Base-by-base conservation (phyloP, 2,329 filamentous ascomycete genomes). In the Neopestalotiopsis sp. region DNA sequence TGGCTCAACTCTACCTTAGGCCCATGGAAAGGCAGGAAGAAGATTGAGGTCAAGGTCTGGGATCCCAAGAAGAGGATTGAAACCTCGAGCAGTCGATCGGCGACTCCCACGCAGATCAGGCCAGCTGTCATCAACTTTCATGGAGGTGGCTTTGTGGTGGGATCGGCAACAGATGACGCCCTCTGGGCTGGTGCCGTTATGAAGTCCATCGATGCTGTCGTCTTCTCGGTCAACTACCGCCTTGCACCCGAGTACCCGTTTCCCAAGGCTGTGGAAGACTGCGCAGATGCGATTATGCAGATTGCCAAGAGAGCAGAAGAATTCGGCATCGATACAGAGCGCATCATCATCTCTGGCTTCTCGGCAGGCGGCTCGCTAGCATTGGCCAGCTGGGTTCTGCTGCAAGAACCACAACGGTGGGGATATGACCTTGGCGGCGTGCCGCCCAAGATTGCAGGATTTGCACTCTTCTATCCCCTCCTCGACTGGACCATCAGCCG, bases 151-250 rank as follows among this genome's bases (percentile, higher is more conserved):
- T 91, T 90, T 79, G 87, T 89, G 12, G 80, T 91, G 24, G 90
- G 90, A 12, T 83, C 84, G 62, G 88, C 85, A 3, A 90, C 88
- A 6, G 88, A 92, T 74, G 90, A 91, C 73, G 84, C 88, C 17
- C 83, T 87, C 58, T 91, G 89, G 84, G 87, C 85, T 3, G 81
- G 84, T 2, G 79, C 83, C 14, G 85, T 89, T 17, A 80, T 87
- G 67, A 78, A 83, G 20, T 78, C 82, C 0, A 78, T 88, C 7
- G 84, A 88, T 65, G 89, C 87, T 32, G 82, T 91, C 28, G 84
- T 91, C 67, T 86, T 92, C 71, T 88, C 85, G 1, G 88, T 91
- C 69, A 89, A 91, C 75, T 92, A 92, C 75, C 86, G 90, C 17
- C 84, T 91, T 2, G 89, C 90, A 0, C 90, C 90, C 0, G 85